These are phyloP conservation scores for Choiromyces venosus DNA, from an alignment of 495 filamentous ascomycete genomes.

Conservation along the genomic window DNA sequence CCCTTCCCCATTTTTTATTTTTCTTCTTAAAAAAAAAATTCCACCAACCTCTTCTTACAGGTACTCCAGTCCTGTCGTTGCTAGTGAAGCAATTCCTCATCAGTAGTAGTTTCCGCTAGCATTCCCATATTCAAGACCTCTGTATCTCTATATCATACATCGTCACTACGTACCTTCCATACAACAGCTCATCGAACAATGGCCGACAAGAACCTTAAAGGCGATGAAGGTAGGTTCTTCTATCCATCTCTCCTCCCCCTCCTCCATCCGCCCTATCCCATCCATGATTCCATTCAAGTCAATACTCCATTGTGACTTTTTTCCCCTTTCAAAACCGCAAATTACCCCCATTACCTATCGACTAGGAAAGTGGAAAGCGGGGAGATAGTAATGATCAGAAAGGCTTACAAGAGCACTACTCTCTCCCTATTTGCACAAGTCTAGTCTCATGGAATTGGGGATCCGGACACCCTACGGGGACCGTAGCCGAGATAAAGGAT, in stretches of 20 bases:
- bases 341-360: not conserved
- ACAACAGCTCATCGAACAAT: slow-evolving; percentile 16
- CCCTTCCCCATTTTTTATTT: slow-evolving; percentile 18
- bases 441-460: slow-evolving; percentile 59
- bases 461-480: slow-evolving; percentile 51
- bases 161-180: not conserved
- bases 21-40: slow-evolving; percentile 1
- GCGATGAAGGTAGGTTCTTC: slow-evolving; percentile 46
- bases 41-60: not conserved
- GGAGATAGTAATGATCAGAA: slow-evolving; percentile 18
- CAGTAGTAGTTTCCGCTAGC: slow-evolving; percentile 5
- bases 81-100: not conserved
- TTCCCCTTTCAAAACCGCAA: not conserved
- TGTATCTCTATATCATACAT: slow-evolving; percentile 2
- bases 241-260: slow-evolving; percentile 15
- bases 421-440: slow-evolving; percentile 8
- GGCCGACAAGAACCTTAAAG: slow-evolving; percentile 42
- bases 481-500: slow-evolving; percentile 54
- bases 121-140: slow-evolving; percentile 15
- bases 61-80: not conserved
- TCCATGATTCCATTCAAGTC: not conserved
- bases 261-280: slow-evolving; percentile 18
- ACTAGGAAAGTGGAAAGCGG: slow-evolving; percentile 1
- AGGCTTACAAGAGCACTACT: slow-evolving; percentile 6
- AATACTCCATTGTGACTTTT: not conserved